Evolutionary conservation across 2,329 filamentous ascomycete species (phyloP).

Genomic region (Aspergillus cejpii): DNA sequence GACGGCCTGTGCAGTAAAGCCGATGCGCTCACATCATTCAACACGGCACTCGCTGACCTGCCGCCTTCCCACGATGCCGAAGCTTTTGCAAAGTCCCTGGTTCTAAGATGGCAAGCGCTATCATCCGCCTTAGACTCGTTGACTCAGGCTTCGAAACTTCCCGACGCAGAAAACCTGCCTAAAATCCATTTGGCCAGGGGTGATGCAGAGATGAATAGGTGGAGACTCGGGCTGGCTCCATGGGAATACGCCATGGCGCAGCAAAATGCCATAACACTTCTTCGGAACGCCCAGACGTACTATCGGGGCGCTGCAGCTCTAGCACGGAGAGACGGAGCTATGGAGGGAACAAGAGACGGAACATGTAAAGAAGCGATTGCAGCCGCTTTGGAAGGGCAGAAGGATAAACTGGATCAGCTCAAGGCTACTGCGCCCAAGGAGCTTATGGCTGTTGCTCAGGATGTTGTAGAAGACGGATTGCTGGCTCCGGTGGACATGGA

Average conservation of each 20-base stretch:
- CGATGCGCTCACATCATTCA: slow-evolving; percentile 51
- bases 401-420: slow-evolving; percentile 35
- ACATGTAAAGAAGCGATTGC: slow-evolving; percentile 46
- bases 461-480: slow-evolving; percentile 50
- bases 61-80: slow-evolving; percentile 25
- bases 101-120: slow-evolving; percentile 48
- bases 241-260: slow-evolving; percentile 38
- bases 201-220: slow-evolving; percentile 51
- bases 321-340: slow-evolving; percentile 37
- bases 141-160: slow-evolving; percentile 47
- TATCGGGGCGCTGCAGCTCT: slow-evolving; percentile 49
- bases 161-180: slow-evolving; percentile 45
- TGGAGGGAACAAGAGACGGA: slow-evolving; percentile 41
- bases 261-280: slow-evolving; percentile 43
- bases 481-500: slow-evolving; percentile 35
- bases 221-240: slow-evolving; percentile 45
- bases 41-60: slow-evolving; percentile 41
- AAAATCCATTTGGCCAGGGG: slow-evolving; percentile 51
- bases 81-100: slow-evolving; percentile 26
- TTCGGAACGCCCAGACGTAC: slow-evolving; percentile 53
- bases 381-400: slow-evolving; percentile 40
- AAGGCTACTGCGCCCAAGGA: slow-evolving; percentile 33
- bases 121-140: slow-evolving; percentile 47
- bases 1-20: slow-evolving; percentile 50
- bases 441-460: slow-evolving; percentile 41